A percentile compares a stretch with the other conserved stretches of the same genome.
Evolutionary conservation across 148 eudicot genomes (phyloP).

Genomic region (Rhododendron simsii): DNA sequence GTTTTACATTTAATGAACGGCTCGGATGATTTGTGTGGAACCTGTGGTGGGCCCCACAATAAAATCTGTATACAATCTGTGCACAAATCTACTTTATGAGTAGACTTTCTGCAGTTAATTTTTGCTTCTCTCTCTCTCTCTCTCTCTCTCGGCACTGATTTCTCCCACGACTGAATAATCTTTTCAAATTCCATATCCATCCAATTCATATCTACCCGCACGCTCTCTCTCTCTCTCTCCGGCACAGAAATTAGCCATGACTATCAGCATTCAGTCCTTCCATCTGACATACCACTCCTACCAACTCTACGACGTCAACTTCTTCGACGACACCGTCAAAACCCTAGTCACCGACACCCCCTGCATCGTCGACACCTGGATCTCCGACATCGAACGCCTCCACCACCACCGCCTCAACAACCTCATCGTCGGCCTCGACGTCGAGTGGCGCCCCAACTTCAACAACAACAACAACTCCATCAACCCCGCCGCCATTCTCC

Average conservation of each 20-base stretch:
- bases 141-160: background rate
- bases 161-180: too few relatives aligned
- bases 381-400: constrained; percentile 9
- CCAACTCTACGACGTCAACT: constrained; percentile 10
- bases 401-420: background rate
- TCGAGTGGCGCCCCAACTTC: constrained; percentile 16
- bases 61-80: too few relatives aligned
- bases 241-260: background rate
- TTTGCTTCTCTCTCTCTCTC: too few relatives aligned
- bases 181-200: background rate
- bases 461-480: too few relatives aligned
- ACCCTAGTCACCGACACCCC: constrained; percentile 16
- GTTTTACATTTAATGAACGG: too few relatives aligned
- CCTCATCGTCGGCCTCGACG: constrained; percentile 17
- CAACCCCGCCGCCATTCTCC: constrained; percentile 8
- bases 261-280: background rate
- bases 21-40: too few relatives aligned
- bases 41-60: too few relatives aligned
- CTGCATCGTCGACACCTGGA: constrained; percentile 18
- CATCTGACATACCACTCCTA: background rate
- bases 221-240: background rate
- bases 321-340: background rate
- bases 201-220: background rate
- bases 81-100: too few relatives aligned
- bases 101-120: too few relatives aligned